phyloP scores from a whole-genome alignment of 345 rosid genomes.

The Populus tremula region DNA sequence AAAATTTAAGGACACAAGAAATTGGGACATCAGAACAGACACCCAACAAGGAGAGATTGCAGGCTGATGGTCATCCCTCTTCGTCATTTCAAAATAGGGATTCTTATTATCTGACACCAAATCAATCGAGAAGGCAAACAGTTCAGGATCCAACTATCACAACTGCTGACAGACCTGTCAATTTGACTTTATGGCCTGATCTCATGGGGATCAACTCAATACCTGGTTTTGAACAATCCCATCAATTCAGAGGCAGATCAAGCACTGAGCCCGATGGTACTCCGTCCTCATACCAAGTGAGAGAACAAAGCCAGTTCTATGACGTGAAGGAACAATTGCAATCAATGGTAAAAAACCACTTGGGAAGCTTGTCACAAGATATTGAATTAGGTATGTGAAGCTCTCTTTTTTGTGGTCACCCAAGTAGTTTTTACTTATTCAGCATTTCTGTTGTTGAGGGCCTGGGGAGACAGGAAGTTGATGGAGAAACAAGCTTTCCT shows the following conservation, averaged over 20 bases:
- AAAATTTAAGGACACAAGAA: slow-evolving; percentile 37
- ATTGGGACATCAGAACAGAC: slow-evolving; percentile 25
- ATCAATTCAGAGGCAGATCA: slow-evolving; percentile 42
- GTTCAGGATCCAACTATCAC: slow-evolving; percentile 30
- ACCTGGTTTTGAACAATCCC: slow-evolving; percentile 37
- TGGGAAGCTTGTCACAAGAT: slow-evolving; percentile 62
- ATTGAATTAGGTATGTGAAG: slow-evolving; percentile 55
- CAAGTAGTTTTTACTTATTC: background rate
- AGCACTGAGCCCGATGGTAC: slow-evolving; percentile 35
- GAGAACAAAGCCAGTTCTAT: slow-evolving; percentile 41
- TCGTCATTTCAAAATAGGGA: slow-evolving; percentile 42
- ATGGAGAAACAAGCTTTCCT: background rate
- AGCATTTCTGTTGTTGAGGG: background rate
- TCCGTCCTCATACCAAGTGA: slow-evolving; percentile 26
- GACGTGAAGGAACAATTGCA: slow-evolving; percentile 63
- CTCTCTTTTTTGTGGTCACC: slow-evolving; percentile 8
- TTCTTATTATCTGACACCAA: slow-evolving; percentile 34
- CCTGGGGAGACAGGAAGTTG: background rate
- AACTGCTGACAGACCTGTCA: slow-evolving; percentile 29
- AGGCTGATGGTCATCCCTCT: slow-evolving; percentile 31
- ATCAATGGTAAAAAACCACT: slow-evolving; percentile 62
- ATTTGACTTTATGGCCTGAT: slow-evolving; percentile 55
- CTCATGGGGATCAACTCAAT: slow-evolving; percentile 33
- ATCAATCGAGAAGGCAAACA: slow-evolving; percentile 44
- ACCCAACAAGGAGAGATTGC: slow-evolving; percentile 43